These are phyloP conservation scores for Geotrichum candidum DNA, from an alignment of 1,139 yeast species.

Conservation along the genomic window DNA sequence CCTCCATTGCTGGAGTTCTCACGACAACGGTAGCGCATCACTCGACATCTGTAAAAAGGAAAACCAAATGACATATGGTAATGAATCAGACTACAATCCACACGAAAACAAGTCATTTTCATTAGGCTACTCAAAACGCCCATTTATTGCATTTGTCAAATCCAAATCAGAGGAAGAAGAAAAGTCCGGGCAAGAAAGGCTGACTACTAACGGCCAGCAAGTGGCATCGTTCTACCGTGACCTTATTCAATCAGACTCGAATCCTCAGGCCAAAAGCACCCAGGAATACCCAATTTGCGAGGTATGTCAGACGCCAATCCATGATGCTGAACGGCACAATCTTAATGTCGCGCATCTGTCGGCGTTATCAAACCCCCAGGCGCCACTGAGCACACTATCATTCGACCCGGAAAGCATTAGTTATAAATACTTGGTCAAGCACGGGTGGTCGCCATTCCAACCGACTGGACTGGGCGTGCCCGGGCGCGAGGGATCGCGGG, in stretches of 20 bases:
- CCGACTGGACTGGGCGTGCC: conserved; percentile 24
- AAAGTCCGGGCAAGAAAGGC: not conserved
- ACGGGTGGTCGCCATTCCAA: conserved; percentile 27
- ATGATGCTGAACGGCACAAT: conserved; percentile 17
- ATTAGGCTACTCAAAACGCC: conserved; percentile 7
- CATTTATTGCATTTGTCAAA: conserved; percentile 12
- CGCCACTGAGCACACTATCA: conserved; percentile 17
- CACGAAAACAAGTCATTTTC: conserved; percentile 5
- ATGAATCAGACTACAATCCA: conserved; percentile 1
- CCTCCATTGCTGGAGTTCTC: not conserved
- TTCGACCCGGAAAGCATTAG: conserved; percentile 19
- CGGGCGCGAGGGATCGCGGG: conserved; percentile 26
- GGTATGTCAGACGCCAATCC: conserved; percentile 17
- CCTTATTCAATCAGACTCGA: not conserved
- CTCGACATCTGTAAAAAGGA: not conserved
- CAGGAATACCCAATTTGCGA: conserved; percentile 13
- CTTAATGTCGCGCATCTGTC: conserved; percentile 19
- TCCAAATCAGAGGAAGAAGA: conserved; percentile 3
- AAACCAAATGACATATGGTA: not conserved
- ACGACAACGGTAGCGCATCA: not conserved
- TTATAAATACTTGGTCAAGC: conserved; percentile 21
- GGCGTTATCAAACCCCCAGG: conserved; percentile 15
- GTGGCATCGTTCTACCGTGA: conserved; percentile 10
- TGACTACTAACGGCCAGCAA: not conserved
- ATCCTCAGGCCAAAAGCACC: not conserved